A percentile compares a stretch with the other conserved stretches of the same genome.
These are phyloP conservation scores for Cystofilobasidium bisporidii DNA, from an alignment of 768 basidiomycete genomes.

Conservation along the genomic window DNA sequence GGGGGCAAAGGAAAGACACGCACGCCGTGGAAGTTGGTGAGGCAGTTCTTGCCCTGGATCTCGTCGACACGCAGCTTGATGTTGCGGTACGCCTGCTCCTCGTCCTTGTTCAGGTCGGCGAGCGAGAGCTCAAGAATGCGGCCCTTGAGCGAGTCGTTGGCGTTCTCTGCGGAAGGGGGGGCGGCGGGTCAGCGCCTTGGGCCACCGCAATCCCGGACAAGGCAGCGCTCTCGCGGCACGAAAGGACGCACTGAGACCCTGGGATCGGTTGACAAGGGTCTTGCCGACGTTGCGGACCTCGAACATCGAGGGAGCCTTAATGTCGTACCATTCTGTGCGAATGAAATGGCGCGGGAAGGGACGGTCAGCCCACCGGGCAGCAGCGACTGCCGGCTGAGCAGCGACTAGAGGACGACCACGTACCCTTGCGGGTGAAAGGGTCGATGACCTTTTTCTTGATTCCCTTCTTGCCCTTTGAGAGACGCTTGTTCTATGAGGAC, in stretches of 20 bases:
- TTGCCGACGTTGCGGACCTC: constrained; percentile 95
- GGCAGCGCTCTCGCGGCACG: too few relatives aligned
- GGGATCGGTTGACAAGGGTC: constrained; percentile 95
- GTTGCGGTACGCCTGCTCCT: constrained; percentile 99
- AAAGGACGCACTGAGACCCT: constrained; percentile 84
- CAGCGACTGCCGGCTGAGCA: background rate
- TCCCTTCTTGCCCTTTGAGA: constrained; percentile 42
- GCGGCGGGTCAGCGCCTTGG: background rate
- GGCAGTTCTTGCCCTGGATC: constrained; percentile 90
- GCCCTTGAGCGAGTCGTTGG: constrained; percentile 95
- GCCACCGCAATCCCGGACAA: too few relatives aligned
- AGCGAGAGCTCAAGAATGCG: constrained; percentile 93
- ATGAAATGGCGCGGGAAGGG: background rate
- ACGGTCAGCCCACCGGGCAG: background rate
- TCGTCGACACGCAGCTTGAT: constrained; percentile 91
- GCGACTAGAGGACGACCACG: constrained; percentile 25
- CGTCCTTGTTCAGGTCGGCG: constrained; percentile 97
- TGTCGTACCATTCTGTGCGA: constrained; percentile 86
- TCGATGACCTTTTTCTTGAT: constrained; percentile 99
- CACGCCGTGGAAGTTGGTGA: constrained; percentile 94
- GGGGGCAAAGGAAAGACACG: too few relatives aligned
- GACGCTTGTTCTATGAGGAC: constrained; percentile 66
- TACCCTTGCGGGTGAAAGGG: constrained; percentile 98
- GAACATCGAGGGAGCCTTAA: constrained; percentile 97
- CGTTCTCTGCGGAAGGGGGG: constrained; percentile 60